phyloP scores from a whole-genome alignment of 495 filamentous ascomycete species.

The Hypoxylon fuscum region DNA sequence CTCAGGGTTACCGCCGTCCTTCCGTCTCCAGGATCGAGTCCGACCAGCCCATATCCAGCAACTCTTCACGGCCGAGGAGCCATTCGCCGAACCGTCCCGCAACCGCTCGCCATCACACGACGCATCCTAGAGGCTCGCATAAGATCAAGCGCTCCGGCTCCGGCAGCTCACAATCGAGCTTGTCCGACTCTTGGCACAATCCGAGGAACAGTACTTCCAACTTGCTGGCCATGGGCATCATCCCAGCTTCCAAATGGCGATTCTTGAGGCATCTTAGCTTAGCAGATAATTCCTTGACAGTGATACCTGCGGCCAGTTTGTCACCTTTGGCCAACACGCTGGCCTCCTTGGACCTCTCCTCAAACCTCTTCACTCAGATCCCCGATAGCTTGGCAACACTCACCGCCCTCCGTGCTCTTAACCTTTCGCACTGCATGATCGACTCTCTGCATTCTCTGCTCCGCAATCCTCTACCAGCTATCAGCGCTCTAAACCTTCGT shows the following conservation, averaged over 20 bases:
- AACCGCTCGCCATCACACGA: conserved; percentile 74
- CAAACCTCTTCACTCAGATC: conserved; percentile 89
- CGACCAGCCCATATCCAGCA: conserved; percentile 50
- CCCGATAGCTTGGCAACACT: conserved; percentile 87
- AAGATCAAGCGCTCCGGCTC: conserved; percentile 87
- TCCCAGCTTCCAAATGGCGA: conserved; percentile 90
- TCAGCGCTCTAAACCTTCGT: conserved; percentile 90
- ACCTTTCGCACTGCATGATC: conserved; percentile 97
- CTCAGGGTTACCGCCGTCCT: conserved; percentile 49
- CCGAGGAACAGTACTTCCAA: conserved; percentile 75
- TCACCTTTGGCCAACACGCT: conserved; percentile 84
- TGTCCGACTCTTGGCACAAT: conserved; percentile 72
- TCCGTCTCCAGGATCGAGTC: conserved; percentile 51
- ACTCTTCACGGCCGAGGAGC: conserved; percentile 68
- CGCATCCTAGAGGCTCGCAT: conserved; percentile 67
- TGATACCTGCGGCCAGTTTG: conserved; percentile 76
- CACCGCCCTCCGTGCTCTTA: conserved; percentile 84
- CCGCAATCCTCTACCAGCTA: conserved; percentile 88
- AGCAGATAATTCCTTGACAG: conserved; percentile 87
- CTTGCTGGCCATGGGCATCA: conserved; percentile 67
- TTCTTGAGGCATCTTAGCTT: conserved; percentile 91
- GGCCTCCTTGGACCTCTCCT: conserved; percentile 89
- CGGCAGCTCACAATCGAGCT: conserved; percentile 89
- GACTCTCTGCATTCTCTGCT: conserved; percentile 89
- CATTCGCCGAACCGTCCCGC: conserved; percentile 79